Percentiles rank a stretch among this genome's conserved stretches.
phyloP scores from a whole-genome alignment of 129 eudicot genomes.

The Silybum marianum region DNA sequence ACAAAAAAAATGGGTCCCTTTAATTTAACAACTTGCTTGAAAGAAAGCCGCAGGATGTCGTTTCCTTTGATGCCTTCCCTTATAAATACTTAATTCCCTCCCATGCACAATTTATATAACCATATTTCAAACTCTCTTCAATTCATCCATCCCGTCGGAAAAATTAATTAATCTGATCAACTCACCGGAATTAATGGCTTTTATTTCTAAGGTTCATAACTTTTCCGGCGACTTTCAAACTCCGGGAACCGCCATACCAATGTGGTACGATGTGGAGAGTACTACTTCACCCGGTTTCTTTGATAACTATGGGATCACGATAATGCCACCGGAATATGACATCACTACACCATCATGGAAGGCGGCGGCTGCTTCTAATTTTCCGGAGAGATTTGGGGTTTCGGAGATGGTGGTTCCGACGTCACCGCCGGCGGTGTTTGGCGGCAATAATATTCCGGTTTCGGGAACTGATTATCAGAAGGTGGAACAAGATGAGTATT shows the following conservation, averaged over 20 bases:
- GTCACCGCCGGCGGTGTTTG: slow-evolving; percentile 22
- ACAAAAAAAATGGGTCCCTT: slow-evolving; percentile 29
- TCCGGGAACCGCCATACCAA: slow-evolving; percentile 31
- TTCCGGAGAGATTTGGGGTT: slow-evolving; percentile 46
- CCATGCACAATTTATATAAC: slow-evolving; percentile 28
- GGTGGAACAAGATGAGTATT: slow-evolving; percentile 26
- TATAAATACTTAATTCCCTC: slow-evolving; percentile 17
- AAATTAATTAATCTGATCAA: too few species aligned
- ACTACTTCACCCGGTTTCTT: slow-evolving; percentile 18
- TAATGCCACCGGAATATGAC: slow-evolving; percentile 37
- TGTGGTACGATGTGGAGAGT: slow-evolving; percentile 40
- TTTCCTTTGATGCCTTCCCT: slow-evolving; percentile 24
- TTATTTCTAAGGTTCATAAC: slow-evolving; percentile 35
- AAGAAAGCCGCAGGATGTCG: slow-evolving; percentile 30
- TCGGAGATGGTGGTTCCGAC: slow-evolving; percentile 41
- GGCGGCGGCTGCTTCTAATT: slow-evolving; percentile 8
- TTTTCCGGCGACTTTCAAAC: slow-evolving; percentile 42
- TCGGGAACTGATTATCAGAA: slow-evolving; percentile 22
- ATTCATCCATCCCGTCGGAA: background rate
- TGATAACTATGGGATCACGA: slow-evolving; percentile 33
- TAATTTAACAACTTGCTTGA: slow-evolving; percentile 18
- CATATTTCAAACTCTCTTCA: too few species aligned
- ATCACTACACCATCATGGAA: slow-evolving; percentile 29
- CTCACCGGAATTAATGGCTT: slow-evolving; percentile 37
- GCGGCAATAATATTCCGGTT: background rate